These are phyloP conservation scores for Quercus aquifolioides DNA, from an alignment of 306 rosid species.

Conservation along the genomic window DNA sequence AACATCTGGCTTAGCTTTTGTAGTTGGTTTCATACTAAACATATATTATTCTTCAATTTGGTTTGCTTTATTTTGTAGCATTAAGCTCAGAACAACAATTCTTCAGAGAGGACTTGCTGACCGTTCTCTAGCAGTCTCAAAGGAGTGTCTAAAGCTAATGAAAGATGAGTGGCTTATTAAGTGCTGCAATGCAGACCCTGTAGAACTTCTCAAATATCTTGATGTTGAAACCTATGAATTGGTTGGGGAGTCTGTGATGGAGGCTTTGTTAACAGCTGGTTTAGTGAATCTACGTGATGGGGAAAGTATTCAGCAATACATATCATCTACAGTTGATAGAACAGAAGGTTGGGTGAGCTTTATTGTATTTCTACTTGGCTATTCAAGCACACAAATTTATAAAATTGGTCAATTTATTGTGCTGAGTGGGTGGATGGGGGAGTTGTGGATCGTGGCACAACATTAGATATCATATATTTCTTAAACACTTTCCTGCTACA, in stretches of 20 bases:
- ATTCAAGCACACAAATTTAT: background rate
- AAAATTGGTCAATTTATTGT: background rate
- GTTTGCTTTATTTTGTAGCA: constrained; percentile 37
- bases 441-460: background rate
- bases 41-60: background rate
- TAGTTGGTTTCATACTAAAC: background rate
- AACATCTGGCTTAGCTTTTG: background rate
- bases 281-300: constrained; percentile 51
- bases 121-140: constrained; percentile 76
- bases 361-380: background rate
- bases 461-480: background rate
- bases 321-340: constrained; percentile 28
- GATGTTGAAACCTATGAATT: constrained; percentile 96
- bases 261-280: constrained; percentile 61
- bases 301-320: constrained; percentile 57
- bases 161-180: constrained; percentile 87
- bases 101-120: constrained; percentile 94
- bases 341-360: constrained; percentile 47
- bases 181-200: constrained; percentile 67
- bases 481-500: background rate
- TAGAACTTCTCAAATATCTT: constrained; percentile 79
- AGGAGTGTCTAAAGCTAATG: constrained; percentile 82
- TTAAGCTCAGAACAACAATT: constrained; percentile 75
- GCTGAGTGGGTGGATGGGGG: background rate
- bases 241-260: constrained; percentile 82